phyloP scores from a whole-genome alignment of 1,284 basidiomycete genomes.

The Rhodotorula sp. region DNA sequence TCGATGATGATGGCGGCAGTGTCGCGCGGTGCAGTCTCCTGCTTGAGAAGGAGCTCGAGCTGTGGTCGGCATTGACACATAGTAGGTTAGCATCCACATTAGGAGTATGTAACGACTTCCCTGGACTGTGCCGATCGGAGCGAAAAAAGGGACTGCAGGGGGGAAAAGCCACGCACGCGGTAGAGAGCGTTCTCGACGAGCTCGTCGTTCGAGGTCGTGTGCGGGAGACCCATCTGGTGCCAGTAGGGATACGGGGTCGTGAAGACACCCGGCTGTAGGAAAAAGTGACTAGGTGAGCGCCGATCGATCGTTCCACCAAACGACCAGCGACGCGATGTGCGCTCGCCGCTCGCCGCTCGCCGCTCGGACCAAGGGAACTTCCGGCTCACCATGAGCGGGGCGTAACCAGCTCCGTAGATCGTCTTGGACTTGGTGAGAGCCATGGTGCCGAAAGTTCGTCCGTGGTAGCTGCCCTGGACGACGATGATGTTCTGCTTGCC shows the following conservation, averaged over 20 bases:
- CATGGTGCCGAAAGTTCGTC: constrained; percentile 72
- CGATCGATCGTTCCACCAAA: background rate
- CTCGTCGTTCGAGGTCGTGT: constrained; percentile 63
- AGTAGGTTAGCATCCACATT: background rate
- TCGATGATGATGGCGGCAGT: constrained; percentile 91
- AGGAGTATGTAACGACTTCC: background rate
- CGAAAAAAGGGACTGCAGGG: background rate
- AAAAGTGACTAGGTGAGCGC: background rate
- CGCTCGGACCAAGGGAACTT: background rate
- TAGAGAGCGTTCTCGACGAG: constrained; percentile 62
- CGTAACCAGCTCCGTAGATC: constrained; percentile 74
- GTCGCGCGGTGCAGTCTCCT: constrained; percentile 79
- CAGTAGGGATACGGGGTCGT: constrained; percentile 86
- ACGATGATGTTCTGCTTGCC: constrained; percentile 81
- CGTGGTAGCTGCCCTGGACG: constrained; percentile 87
- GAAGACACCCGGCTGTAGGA: constrained; percentile 72
- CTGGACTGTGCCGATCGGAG: too few relatives aligned
- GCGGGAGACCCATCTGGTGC: constrained; percentile 74
- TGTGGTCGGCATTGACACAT: background rate
- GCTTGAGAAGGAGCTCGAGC: constrained; percentile 75
- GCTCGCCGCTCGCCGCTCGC: too few relatives aligned
- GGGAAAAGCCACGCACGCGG: constrained; percentile 10
- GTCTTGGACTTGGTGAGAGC: constrained; percentile 88
- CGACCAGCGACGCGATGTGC: background rate
- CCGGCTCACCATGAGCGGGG: constrained; percentile 71